Conservation (phyloP, 768 basidiomycete genomes). For the Xerocomus brunneocitrinus region DNA sequence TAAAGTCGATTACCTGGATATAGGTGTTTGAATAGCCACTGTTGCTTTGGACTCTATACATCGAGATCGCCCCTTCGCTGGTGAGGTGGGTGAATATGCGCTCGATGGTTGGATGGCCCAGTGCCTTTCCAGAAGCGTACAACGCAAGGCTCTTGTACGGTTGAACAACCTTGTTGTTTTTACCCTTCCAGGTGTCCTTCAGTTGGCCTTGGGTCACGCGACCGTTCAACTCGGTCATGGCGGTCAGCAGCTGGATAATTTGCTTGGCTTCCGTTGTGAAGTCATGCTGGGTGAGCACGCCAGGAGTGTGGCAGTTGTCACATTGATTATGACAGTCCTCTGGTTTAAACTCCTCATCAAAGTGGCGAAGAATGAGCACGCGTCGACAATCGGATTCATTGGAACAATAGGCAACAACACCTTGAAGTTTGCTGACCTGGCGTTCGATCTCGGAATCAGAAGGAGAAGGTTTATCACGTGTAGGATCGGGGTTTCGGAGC, state of each 20-base stretch:
- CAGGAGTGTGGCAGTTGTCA: constrained; percentile 71
- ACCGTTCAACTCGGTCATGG: constrained; percentile 33
- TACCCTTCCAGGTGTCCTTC: constrained; percentile 62
- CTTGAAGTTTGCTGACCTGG: constrained; percentile 57
- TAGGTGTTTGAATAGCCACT: constrained; percentile 51
- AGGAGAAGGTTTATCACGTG: constrained; percentile 25
- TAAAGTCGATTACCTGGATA: constrained; percentile 38
- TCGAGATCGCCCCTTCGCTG: constrained; percentile 44
- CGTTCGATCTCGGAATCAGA: constrained; percentile 55
- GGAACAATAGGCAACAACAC: constrained; percentile 74
- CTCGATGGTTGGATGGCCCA: constrained; percentile 54
- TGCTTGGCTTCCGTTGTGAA: constrained; percentile 54
- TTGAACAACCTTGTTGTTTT: constrained; percentile 41
- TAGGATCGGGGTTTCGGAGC: constrained; percentile 50
- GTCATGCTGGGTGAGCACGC: constrained; percentile 46
- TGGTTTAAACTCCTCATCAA: constrained; percentile 75
- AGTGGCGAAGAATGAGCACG: constrained; percentile 81
- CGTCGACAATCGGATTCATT: constrained; percentile 87
- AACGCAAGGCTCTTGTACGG: constrained; percentile 43
- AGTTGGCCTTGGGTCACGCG: constrained; percentile 59
- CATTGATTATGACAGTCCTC: constrained; percentile 65
- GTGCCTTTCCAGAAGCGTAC: constrained; percentile 52
- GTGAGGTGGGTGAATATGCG: constrained; percentile 58
- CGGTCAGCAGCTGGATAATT: constrained; percentile 55
- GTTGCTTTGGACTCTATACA: constrained; percentile 43